Evolutionary conservation across 495 filamentous ascomycete species (phyloP).

Genomic region (Parathielavia hyrcaniae): DNA sequence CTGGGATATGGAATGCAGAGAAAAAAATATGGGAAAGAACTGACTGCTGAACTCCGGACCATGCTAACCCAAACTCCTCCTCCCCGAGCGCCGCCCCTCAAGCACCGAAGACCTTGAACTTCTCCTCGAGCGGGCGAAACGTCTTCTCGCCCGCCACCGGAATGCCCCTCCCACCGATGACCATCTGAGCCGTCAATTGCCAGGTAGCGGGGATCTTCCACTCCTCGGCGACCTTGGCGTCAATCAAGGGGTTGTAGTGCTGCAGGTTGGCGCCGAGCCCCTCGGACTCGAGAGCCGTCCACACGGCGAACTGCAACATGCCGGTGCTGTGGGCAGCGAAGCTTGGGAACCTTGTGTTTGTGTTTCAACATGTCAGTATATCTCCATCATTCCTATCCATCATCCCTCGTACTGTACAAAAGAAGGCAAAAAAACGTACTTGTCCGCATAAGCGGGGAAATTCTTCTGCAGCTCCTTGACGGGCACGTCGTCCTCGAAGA

Average conservation of each 20-base stretch:
- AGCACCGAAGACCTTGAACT: conserved; percentile 44
- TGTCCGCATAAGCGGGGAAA: conserved; percentile 52
- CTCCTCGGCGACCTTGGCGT: conserved; percentile 47
- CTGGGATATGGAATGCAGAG: background rate
- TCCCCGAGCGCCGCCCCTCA: conserved; percentile 3
- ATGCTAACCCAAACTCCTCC: conserved; percentile 1
- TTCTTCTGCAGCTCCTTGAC: conserved; percentile 48
- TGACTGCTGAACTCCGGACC: conserved; percentile 6
- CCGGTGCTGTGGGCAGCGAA: conserved; percentile 57
- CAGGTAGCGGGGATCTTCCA: conserved; percentile 57
- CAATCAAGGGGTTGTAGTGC: conserved; percentile 66
- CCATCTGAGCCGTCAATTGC: conserved; percentile 55
- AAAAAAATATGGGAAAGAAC: background rate
- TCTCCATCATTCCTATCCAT: background rate
- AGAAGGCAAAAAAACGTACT: conserved; percentile 14
- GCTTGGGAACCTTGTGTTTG: conserved; percentile 47
- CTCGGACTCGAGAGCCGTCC: conserved; percentile 62
- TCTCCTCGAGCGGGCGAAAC: conserved; percentile 50
- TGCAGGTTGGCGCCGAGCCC: conserved; percentile 68
- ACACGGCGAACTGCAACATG: conserved; percentile 63
- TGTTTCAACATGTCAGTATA: no score
- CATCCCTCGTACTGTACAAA: background rate
- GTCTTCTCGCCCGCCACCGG: conserved; percentile 50
- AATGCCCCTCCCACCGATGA: conserved; percentile 50
- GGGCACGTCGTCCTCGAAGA: conserved; percentile 55